Percentiles rank a stretch among this genome's conserved stretches.
Evolutionary conservation across 1,139 yeast genomes (phyloP).

Genomic region (Saccharomyces hybrid): DNA sequence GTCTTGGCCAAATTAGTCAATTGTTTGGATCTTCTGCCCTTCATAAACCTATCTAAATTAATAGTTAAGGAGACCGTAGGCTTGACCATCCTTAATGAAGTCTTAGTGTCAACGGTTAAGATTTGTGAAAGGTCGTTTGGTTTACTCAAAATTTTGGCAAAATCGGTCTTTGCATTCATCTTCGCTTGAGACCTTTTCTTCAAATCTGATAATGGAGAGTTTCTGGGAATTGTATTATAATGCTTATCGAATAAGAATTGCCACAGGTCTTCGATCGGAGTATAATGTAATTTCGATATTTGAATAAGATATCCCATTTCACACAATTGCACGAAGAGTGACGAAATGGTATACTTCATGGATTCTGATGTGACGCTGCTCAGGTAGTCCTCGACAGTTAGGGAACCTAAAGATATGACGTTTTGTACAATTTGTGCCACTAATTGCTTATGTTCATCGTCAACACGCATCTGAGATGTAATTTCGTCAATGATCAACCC

Average conservation of each 20-base stretch:
- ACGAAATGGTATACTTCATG: slow-evolving; percentile 12
- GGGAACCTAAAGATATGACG: slow-evolving; percentile 54
- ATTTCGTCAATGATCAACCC: slow-evolving; percentile 66
- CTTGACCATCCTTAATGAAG: slow-evolving; percentile 37
- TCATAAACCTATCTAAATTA: slow-evolving; percentile 60
- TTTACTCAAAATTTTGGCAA: slow-evolving; percentile 19
- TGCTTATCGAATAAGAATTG: slow-evolving; percentile 45
- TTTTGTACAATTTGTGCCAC: slow-evolving; percentile 67
- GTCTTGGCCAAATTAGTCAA: slow-evolving; percentile 57
- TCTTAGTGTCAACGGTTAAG: slow-evolving; percentile 33
- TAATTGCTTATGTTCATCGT: slow-evolving; percentile 37
- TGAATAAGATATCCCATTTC: slow-evolving; percentile 51
- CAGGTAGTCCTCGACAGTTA: slow-evolving; percentile 55
- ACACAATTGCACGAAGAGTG: slow-evolving; percentile 24
- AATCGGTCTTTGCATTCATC: slow-evolving; percentile 43
- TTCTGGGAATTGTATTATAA: slow-evolving; percentile 44
- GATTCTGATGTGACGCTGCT: slow-evolving; percentile 28
- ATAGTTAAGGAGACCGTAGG: slow-evolving; percentile 50
- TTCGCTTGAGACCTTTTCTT: slow-evolving; percentile 62
- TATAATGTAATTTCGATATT: slow-evolving; percentile 34
- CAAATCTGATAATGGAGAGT: slow-evolving; percentile 49
- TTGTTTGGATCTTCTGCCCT: slow-evolving; percentile 57
- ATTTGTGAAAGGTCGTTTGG: slow-evolving; percentile 35
- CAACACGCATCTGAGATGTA: slow-evolving; percentile 12
- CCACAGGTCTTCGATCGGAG: slow-evolving; percentile 53